These are phyloP conservation scores for Verbena officinalis DNA, from an alignment of 257 asterid genomes.

Conservation along the genomic window DNA sequence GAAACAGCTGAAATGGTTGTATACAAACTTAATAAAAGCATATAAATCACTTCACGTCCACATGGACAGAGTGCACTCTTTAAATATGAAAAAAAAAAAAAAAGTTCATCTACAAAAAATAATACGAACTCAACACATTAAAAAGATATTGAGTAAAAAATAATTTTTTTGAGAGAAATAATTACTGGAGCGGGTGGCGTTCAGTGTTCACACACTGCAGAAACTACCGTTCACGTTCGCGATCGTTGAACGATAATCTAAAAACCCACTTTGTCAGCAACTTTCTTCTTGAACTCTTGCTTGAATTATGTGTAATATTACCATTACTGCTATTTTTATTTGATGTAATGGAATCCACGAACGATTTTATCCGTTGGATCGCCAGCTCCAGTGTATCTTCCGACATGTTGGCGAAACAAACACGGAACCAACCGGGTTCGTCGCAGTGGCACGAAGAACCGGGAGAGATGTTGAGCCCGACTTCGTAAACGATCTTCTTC, in stretches of 20 bases:
- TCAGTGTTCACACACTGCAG: slow-evolving; percentile 23
- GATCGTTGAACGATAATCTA: slow-evolving; percentile 54
- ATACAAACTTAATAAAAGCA: slow-evolving; percentile 27
- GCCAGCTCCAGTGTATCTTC: slow-evolving; percentile 57
- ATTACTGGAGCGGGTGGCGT: neutral
- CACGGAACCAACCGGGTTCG: slow-evolving; percentile 75
- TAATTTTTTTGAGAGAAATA: neutral
- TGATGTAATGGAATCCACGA: slow-evolving; percentile 26
- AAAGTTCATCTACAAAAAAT: neutral
- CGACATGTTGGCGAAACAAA: slow-evolving; percentile 67
- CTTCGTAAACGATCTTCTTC: slow-evolving; percentile 53
- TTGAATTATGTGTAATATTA: slow-evolving; percentile 10
- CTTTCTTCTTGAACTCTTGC: slow-evolving; percentile 47
- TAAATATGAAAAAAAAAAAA: neutral
- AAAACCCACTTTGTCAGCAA: slow-evolving; percentile 58
- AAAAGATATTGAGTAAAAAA: slow-evolving; percentile 42
- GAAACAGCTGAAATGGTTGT: slow-evolving; percentile 3
- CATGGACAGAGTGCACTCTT: slow-evolving; percentile 59
- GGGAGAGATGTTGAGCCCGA: slow-evolving; percentile 64
- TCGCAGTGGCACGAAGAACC: slow-evolving; percentile 70
- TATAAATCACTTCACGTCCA: slow-evolving; percentile 54
- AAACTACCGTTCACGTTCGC: slow-evolving; percentile 56
- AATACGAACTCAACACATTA: slow-evolving; percentile 37
- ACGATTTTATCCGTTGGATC: slow-evolving; percentile 38
- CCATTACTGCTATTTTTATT: neutral